Evolutionary conservation across 441 rosid species (phyloP).

Genomic region (Pelargonium fulgidum): DNA sequence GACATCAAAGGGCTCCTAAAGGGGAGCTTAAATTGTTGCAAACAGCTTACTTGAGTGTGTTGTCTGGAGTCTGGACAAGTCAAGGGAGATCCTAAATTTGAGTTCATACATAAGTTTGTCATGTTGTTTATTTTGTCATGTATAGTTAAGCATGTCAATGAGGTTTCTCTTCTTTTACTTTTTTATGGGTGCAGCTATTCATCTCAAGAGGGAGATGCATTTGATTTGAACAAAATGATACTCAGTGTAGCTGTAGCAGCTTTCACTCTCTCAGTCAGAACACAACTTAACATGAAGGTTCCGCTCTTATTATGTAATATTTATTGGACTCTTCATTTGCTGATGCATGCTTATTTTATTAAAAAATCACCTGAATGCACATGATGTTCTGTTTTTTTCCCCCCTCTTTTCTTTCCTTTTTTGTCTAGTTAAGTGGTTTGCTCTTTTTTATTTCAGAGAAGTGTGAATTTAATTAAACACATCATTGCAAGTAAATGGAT

Average conservation of each 20-base stretch:
- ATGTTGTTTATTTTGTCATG: background rate
- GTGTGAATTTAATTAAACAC: constrained; percentile 39
- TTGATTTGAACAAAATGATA: constrained; percentile 44
- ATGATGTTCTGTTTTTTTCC: background rate
- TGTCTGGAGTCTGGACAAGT: constrained; percentile 10
- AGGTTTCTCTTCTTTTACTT: constrained; percentile 13
- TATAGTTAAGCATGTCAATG: background rate
- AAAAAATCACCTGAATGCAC: constrained; percentile 10
- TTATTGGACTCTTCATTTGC: background rate
- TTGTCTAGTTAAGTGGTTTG: constrained; percentile 23
- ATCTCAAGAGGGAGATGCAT: constrained; percentile 40
- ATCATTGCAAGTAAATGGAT: constrained; percentile 60
- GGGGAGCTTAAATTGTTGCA: background rate
- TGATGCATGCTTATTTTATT: constrained; percentile 21
- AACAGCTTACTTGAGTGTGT: constrained; percentile 3
- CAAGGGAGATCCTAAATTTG: constrained; percentile 3
- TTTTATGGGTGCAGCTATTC: constrained; percentile 38
- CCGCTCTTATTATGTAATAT: constrained; percentile 14
- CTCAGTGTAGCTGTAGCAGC: constrained; percentile 59
- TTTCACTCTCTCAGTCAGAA: constrained; percentile 59
- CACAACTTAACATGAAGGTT: constrained; percentile 58
- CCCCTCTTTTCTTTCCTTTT: background rate
- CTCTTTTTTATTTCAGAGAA: constrained; percentile 43
- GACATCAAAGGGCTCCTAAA: background rate
- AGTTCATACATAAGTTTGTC: background rate